phyloP scores from a whole-genome alignment of 108 stramenopile genomes.

The Craspedostauros australis region DNA sequence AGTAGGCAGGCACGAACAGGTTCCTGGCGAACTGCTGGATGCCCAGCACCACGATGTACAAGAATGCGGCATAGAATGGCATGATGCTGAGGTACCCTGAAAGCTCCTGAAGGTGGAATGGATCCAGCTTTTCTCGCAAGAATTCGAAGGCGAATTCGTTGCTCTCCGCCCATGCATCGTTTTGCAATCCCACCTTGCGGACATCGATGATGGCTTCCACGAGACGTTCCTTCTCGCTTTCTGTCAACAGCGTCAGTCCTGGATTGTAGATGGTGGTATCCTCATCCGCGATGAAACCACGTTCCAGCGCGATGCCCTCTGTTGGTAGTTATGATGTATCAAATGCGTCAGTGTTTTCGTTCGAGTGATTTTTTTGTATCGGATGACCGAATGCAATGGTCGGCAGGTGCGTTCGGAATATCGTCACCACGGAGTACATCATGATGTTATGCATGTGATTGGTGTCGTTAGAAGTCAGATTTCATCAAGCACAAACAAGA shows the following conservation, averaged over 20 bases:
- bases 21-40: slow-evolving; percentile 63
- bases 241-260: slow-evolving; percentile 63
- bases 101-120: slow-evolving; percentile 68
- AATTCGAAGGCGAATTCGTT: slow-evolving; percentile 62
- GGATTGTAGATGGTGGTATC: slow-evolving; percentile 87
- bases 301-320: slow-evolving; percentile 65
- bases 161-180: slow-evolving; percentile 54
- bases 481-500: too few relatives aligned
- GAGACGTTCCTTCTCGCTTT: slow-evolving; percentile 67
- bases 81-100: slow-evolving; percentile 58
- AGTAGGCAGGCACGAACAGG: slow-evolving; percentile 60
- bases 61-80: slow-evolving; percentile 56
- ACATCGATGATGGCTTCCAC: slow-evolving; percentile 50
- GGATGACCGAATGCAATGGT: too few relatives aligned
- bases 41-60: slow-evolving; percentile 67
- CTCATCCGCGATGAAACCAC: slow-evolving; percentile 75
- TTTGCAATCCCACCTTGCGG: slow-evolving; percentile 36
- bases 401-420: too few relatives aligned
- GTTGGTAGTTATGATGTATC: too few relatives aligned
- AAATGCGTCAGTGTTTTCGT: too few relatives aligned
- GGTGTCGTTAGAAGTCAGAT: too few relatives aligned
- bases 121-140: slow-evolving; percentile 62
- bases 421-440: too few relatives aligned
- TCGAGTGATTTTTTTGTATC: too few relatives aligned
- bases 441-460: too few relatives aligned